Base-by-base conservation (phyloP, 2,329 filamentous ascomycete species). In the Diaporthe caulivora region DNA sequence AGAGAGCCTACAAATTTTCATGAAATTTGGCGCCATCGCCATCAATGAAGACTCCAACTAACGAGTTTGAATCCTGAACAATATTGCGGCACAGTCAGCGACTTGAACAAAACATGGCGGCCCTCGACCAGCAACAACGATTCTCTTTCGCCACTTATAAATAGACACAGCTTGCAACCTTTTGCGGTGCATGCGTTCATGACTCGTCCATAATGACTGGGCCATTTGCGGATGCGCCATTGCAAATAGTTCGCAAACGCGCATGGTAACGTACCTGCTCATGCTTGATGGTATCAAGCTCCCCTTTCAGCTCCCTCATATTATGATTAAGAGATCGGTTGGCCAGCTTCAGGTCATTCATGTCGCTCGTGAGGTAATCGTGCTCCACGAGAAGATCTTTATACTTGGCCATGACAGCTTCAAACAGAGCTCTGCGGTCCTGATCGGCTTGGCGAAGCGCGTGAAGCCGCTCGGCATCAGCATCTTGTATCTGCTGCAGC, bases 401-500 rank as follows among this genome's bases (percentile, higher is more conserved):
- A 29, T 55, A 55, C 29, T 55, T 55, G 53, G 53, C 31, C 26
- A 55, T 31, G 15, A 55, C 53, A 31, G 18, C 53, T 18, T 55
- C 53, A 55, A 55, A 55, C 53, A 55, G 53, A 9, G 53, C 53
- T 17, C 26, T 31, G 53, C 53, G 53, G 26, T 55, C 53, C 53
- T 55, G 26, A 21, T 55, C 53, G 29, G 53, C 53, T 9, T 55
- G 53, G 53, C 53, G 53, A 31, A 55, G 21, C 17, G 53, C 53
- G 29, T 55, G 26, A 10, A 55, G 53, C 9, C 53, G 53, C 53
- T 26, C 53, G 17, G 53, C 29, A 29, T 55, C 53, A 10, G 6
- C 53, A 34, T 55, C 26, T 17, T 55, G 53, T 55, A 55, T 55
- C 53, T 55, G 53, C 53, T 55, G 53, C 17, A 55, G 53, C 26